phyloP scores from a whole-genome alignment of 2,329 filamentous ascomycete species.

The Celoporthe dispersa region DNA sequence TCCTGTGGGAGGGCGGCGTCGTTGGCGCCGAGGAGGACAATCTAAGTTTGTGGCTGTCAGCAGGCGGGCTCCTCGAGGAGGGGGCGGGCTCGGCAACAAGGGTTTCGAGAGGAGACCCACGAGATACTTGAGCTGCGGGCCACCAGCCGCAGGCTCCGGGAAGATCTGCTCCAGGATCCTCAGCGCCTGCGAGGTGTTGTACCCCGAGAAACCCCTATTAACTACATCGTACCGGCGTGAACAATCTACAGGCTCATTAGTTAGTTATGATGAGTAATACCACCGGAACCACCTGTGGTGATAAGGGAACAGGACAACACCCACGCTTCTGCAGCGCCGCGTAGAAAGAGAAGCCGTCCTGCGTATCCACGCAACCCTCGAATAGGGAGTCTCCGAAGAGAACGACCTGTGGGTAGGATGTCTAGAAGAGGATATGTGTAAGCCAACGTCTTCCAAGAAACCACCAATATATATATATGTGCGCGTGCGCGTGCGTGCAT shows the following conservation, averaged over 20 bases:
- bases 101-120: conserved; percentile 48
- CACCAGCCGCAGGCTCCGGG: conserved; percentile 61
- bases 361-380: conserved; percentile 65
- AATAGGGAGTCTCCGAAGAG: conserved; percentile 92
- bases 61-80: conserved; percentile 12
- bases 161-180: conserved; percentile 72
- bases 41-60: conserved; percentile 48
- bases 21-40: conserved; percentile 87
- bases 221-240: conserved; percentile 81
- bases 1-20: conserved; percentile 74
- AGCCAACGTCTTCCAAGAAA: background rate
- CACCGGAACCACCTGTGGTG: background rate
- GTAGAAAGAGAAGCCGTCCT: conserved; percentile 74
- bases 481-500: background rate
- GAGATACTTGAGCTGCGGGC: conserved; percentile 68
- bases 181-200: conserved; percentile 78
- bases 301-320: conserved; percentile 35
- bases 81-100: background rate
- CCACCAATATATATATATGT: background rate
- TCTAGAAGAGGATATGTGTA: conserved; percentile 37
- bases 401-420: conserved; percentile 72
- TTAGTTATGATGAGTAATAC: background rate
- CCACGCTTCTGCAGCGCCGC: conserved; percentile 71
- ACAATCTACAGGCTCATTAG: conserved; percentile 62
- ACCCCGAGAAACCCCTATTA: conserved; percentile 86